Base-by-base conservation (phyloP, 2,329 filamentous ascomycete genomes). In the Colletotrichum liriopes region DNA sequence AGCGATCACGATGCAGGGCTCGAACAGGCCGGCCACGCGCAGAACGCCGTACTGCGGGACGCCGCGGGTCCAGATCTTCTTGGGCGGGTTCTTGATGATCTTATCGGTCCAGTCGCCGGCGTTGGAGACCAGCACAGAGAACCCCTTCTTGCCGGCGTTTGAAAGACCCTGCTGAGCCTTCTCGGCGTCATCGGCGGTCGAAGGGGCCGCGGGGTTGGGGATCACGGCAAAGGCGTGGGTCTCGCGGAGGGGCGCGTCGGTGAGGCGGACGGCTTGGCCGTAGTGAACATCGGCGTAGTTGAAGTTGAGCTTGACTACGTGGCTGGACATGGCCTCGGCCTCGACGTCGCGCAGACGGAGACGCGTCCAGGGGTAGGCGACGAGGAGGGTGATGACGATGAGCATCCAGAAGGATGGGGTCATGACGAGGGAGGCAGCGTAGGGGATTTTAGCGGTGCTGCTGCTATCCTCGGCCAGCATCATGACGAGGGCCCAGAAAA, bases 161-260 rank as follows among this genome's bases (percentile, higher is more conserved):
- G 76, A 76, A 16, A 79, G 74, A 3, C 61, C 66, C 3, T 26
- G 11, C 6, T 56, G 73, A 11, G 61, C 68, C n/a, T 65, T 72
- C 18, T 74, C 67, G n/a, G 58, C 65, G n/a, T 66, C 37, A 18
- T 63, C 72, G 72, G 45, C 52, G 18, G 16, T 35, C 18, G 29
- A 32, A 7, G 16, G 26, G 4, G 73, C 58, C n/a, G 26, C 49
- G 2, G 88, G 85, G 71, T 90, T 87, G 1, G 92, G 90, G 72
- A 95, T 93, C 1, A 91, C 92, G 54, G 93, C 93, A 78, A 95
- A 95, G 0, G 91, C 89, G 82, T 95, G 93, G 86, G 92, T 94
- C 81, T 95, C 93, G 11, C 87, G 82, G 49, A 94, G 84, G 0
- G 93, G 92, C 11, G 86, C 85, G 65, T 87, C 86, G 3, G 92